Evolutionary conservation across 139 green algal genomes (phyloP).

Genomic region (Chlorella sp.): DNA sequence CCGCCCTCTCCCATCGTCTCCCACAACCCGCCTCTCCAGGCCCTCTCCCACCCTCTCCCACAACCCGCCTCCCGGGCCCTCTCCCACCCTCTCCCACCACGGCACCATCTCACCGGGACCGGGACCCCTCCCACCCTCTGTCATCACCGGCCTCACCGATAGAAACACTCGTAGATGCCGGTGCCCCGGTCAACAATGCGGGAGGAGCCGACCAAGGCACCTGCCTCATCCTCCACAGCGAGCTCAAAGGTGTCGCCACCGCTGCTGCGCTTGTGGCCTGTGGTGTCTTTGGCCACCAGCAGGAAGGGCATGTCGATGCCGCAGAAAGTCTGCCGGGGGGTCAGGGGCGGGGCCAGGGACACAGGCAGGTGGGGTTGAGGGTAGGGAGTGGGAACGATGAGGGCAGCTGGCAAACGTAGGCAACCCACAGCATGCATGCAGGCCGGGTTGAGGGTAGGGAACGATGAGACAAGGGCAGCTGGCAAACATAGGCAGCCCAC

Average conservation of each 20-base stretch:
- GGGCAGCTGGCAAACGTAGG: background rate
- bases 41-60: too few species aligned
- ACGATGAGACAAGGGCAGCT: background rate
- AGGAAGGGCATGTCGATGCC: constrained; percentile 85
- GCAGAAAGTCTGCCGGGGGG: constrained; percentile 42
- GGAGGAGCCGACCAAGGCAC: constrained; percentile 58
- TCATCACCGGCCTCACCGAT: background rate
- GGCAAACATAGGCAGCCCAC: background rate
- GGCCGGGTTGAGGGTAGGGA: background rate
- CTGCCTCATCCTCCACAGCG: constrained; percentile 57
- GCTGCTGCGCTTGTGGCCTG: constrained; percentile 74
- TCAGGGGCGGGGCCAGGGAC: too few species aligned
- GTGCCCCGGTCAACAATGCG: constrained; percentile 74
- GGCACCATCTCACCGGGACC: too few species aligned
- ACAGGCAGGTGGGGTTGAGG: background rate
- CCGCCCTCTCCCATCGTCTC: background rate
- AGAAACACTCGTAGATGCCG: constrained; percentile 69
- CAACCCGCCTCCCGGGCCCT: too few species aligned
- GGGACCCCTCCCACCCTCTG: background rate
- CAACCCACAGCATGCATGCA: background rate
- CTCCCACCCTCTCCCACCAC: too few species aligned
- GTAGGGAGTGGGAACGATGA: background rate
- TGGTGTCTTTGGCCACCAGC: constrained; percentile 82
- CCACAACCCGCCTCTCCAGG: too few species aligned
- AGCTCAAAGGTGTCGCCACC: constrained; percentile 80